A percentile compares a stretch with the other conserved stretches of the same genome.
Conservation (phyloP, 2,329 filamentous ascomycete species). For the Phialophora chinensis region DNA sequence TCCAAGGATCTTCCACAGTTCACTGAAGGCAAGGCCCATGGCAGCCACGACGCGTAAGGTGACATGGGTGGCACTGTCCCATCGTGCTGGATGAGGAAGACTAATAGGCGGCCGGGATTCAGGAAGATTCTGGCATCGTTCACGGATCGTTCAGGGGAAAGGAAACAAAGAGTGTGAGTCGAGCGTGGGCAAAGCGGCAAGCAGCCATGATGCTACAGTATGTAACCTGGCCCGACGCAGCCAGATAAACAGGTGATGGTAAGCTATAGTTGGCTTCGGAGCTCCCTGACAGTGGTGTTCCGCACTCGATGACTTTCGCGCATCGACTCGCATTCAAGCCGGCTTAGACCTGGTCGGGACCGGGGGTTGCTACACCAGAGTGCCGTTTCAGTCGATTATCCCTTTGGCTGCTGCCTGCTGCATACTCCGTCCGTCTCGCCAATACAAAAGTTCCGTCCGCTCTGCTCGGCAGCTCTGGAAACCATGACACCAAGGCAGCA, state of each 20-base stretch:
- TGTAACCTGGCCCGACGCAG: neutral
- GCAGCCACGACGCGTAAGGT: constrained; percentile 82
- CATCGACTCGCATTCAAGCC: neutral
- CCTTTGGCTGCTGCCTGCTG: neutral
- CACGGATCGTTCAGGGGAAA: too few species aligned
- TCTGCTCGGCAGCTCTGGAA: neutral
- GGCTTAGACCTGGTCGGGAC: neutral
- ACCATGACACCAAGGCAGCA: neutral
- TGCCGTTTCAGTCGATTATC: too few species aligned
- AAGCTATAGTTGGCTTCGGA: neutral
- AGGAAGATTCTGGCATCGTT: neutral
- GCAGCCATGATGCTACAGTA: neutral
- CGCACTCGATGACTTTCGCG: neutral
- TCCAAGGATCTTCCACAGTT: constrained; percentile 95
- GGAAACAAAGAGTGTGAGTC: neutral
- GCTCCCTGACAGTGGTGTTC: neutral
- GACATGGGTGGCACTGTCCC: constrained; percentile 88
- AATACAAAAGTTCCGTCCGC: neutral
- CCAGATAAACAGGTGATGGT: neutral
- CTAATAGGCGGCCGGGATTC: too few species aligned
- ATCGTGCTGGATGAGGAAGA: neutral
- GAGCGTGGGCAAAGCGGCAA: neutral
- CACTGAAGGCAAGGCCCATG: constrained; percentile 77
- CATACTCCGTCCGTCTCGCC: neutral
- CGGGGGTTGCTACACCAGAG: neutral